phyloP scores from a whole-genome alignment of 768 basidiomycete genomes.

The Favolaschia claudopus region DNA sequence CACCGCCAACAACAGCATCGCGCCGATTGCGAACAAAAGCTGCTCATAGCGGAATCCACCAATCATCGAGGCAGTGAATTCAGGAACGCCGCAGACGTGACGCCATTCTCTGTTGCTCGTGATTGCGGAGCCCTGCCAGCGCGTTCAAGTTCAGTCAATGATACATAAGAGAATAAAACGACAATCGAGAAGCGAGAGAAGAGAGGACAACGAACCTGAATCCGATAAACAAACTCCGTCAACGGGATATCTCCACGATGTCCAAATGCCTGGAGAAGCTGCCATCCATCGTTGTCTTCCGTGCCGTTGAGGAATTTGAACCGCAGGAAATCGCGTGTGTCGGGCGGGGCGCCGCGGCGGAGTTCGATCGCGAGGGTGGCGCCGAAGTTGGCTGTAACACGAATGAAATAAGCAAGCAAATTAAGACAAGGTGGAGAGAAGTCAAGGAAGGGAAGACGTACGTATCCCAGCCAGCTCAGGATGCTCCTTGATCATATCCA shows the following conservation, averaged over 20 bases:
- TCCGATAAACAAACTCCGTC: slow-evolving; percentile 85
- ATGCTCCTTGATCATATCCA: slow-evolving; percentile 63
- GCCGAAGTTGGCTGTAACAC: slow-evolving; percentile 69
- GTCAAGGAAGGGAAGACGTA: slow-evolving; percentile 45
- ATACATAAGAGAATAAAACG: neutral
- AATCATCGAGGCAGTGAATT: no score
- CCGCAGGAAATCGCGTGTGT: slow-evolving; percentile 81
- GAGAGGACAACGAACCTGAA: slow-evolving; percentile 63
- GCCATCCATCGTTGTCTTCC: slow-evolving; percentile 53
- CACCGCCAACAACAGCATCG: no score
- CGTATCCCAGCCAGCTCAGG: slow-evolving; percentile 71
- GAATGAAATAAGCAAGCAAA: neutral
- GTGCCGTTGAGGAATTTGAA: slow-evolving; percentile 90
- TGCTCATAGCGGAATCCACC: no score
- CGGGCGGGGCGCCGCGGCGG: slow-evolving; percentile 75
- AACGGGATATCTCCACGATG: slow-evolving; percentile 80
- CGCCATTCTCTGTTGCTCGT: slow-evolving; percentile 62
- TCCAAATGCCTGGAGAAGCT: slow-evolving; percentile 76
- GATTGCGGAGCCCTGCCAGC: slow-evolving; percentile 52
- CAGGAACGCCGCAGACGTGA: slow-evolving; percentile 52
- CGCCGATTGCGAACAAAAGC: no score
- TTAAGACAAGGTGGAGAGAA: neutral
- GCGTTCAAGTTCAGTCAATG: slow-evolving; percentile 17
- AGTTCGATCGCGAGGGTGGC: slow-evolving; percentile 83
- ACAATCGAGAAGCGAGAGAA: neutral